Percentiles rank a stretch among this genome's conserved stretches.
phyloP scores from a whole-genome alignment of 805 yeast species.

The Cyberlindnera meyerae region DNA sequence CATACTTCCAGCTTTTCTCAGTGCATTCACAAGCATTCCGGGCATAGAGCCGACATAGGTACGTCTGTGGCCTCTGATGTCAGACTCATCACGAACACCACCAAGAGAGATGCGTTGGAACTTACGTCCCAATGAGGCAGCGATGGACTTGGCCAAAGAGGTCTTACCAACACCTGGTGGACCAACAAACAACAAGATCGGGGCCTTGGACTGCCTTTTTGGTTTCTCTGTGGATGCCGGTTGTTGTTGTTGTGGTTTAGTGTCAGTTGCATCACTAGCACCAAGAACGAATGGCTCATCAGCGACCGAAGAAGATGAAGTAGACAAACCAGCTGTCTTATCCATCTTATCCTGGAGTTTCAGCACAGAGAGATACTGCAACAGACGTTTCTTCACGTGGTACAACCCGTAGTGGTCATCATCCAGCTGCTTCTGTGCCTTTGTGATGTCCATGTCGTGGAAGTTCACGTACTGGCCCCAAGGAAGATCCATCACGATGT shows the following conservation, averaged over 20 bases:
- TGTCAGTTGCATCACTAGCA: too few relatives aligned
- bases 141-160: slow-evolving; percentile 77
- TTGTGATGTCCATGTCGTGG: slow-evolving; percentile 40
- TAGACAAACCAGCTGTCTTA: slow-evolving; percentile 4
- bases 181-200: slow-evolving; percentile 77
- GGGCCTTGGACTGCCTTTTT: slow-evolving; percentile 40
- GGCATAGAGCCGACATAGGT: slow-evolving; percentile 94
- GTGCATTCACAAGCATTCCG: slow-evolving; percentile 71
- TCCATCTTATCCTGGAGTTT: slow-evolving; percentile 38
- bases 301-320: neutral
- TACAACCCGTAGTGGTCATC: slow-evolving; percentile 76
- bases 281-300: slow-evolving; percentile 14
- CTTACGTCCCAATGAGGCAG: slow-evolving; percentile 63
- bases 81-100: slow-evolving; percentile 85
- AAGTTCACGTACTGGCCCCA: slow-evolving; percentile 36
- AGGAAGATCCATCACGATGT: slow-evolving; percentile 60
- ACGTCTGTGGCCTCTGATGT: slow-evolving; percentile 84
- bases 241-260: too few relatives aligned
- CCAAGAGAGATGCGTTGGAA: slow-evolving; percentile 82
- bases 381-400: slow-evolving; percentile 65
- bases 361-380: slow-evolving; percentile 77
- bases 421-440: slow-evolving; percentile 56
- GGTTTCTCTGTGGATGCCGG: too few relatives aligned
- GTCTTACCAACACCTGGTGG: slow-evolving; percentile 97
- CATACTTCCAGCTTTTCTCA: slow-evolving; percentile 70